Evolutionary conservation across 306 rosid genomes (phyloP).

Genomic region (Gleditsia sinensis): DNA sequence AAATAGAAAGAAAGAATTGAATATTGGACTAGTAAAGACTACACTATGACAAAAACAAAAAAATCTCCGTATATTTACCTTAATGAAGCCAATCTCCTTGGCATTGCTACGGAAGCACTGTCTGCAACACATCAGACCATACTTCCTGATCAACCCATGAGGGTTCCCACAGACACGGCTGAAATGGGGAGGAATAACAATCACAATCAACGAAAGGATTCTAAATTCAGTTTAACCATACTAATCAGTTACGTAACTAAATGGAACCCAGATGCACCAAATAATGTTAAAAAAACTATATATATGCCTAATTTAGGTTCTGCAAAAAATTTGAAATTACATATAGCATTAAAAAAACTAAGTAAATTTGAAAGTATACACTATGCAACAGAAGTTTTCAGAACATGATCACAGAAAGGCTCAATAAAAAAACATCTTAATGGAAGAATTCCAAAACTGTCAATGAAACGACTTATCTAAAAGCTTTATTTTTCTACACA

Average conservation of each 20-base stretch:
- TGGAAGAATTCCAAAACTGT: too few species aligned
- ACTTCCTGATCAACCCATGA: constrained; percentile 90
- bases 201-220: background rate
- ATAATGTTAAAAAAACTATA: too few species aligned
- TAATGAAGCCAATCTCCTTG: constrained; percentile 96
- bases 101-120: constrained; percentile 98
- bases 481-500: background rate
- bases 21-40: background rate
- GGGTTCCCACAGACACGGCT: constrained; percentile 83
- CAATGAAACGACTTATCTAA: background rate
- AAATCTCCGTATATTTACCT: constrained; percentile 50
- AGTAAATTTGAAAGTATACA: background rate
- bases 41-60: too few species aligned
- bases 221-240: background rate
- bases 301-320: background rate
- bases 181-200: constrained; percentile 5
- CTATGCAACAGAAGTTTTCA: background rate
- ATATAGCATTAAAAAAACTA: background rate
- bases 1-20: background rate
- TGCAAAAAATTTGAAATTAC: background rate
- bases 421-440: background rate
- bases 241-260: background rate
- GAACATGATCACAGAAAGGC: background rate
- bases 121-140: constrained; percentile 95
- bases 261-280: background rate